Evolutionary conservation across 176 grass and related monocot genomes (phyloP), one percentile per base, ranked within the genome.

Genomic region (Juncus effusus): DNA sequence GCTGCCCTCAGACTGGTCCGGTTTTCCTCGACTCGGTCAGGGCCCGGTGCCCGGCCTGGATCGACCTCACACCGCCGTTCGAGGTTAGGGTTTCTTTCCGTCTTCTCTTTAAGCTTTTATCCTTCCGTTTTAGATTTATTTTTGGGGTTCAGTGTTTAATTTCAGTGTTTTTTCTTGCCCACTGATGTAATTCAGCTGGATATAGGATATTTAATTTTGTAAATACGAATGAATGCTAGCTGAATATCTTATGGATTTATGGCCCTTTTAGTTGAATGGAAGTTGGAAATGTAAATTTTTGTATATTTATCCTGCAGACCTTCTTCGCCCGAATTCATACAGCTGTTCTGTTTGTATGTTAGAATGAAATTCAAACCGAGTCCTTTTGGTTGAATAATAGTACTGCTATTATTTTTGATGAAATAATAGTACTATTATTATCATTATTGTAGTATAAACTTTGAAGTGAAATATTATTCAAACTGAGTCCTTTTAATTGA

Each of bases 41-140:
- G 12, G 54, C 69, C 35, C 54, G 44, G 28, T 72, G 69, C 4
- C 54, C 69, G 16, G 39, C 58, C 37, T 59, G 14, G 54, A 72
- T 72, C 69, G 69, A 72, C 54, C 36, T 72, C 69, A 47, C 39
- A 15, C 58, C 58, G 55, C 69, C 69, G 14, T 42, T 28, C 4
- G 69, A 72, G 54, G 69, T 72, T 72, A 72, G 69, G 69, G 49
- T 72, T 72, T 72, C 68, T 59, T 58, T 40, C 41, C 51, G 36
- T 54, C 38, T 59, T n/a, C 19, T 71, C 52, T 42, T 59, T 4
- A 56, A 41, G 13, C 38, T 40, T 58, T 6, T 47, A 2, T 70
- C 7, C 38, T 10, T 3, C 41, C 10, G 3, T 70, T 16, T 44
- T 72, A 47, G 44, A 72, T 56, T 56, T 69, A 9, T 15, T 40